Evolutionary conservation across 306 rosid species (phyloP), one percentile per base, ranked within the genome.

Genomic region (Urtica urens): DNA sequence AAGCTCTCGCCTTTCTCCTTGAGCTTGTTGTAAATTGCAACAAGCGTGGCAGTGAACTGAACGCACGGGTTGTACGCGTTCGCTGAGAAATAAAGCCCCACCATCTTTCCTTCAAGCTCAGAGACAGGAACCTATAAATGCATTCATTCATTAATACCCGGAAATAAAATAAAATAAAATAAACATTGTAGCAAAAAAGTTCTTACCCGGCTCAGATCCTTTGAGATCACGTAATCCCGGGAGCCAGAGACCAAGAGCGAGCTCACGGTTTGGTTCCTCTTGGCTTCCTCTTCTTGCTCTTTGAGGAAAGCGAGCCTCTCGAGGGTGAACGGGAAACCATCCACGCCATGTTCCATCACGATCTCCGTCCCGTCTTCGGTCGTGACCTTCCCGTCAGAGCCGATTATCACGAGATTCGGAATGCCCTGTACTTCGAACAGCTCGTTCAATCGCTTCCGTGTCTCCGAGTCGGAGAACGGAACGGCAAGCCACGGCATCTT

Each of bases 401-500:
- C 73, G 40, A 76, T 62, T 12, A 76, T 22, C 22, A 68, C 62
- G 42, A 76, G 67, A 46, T 61, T 23, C 31, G 78, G 82, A 40
- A 76, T 72, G 7, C 82, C 78, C 49, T 62, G 64, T 19, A 76
- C 82, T 5, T 68, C 28, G 55, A 68, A 72, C 57, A 68, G 49
- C 7, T 37, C 72, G 48, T 68, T 62, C 6, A 72, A 37, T 43
- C 57, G 70, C 37, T 64, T 69, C 40, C 64, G 42, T 41, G 54
- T 46, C 19, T 72, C 73, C 14, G 31, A 43, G 45, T 76, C 82
- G 23, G 51, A 37, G 29, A 65, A 65, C 2, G 73, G 78, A 20
- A 72, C 10, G 10, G 78, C 66, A 37, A 76, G 78, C 82, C 82
- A 76, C 3, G 82, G 78, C 82, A 76, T 76, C 57, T 76, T 42